phyloP scores from a whole-genome alignment of 208 protist species.

The Trypanosoma scelopori region DNA sequence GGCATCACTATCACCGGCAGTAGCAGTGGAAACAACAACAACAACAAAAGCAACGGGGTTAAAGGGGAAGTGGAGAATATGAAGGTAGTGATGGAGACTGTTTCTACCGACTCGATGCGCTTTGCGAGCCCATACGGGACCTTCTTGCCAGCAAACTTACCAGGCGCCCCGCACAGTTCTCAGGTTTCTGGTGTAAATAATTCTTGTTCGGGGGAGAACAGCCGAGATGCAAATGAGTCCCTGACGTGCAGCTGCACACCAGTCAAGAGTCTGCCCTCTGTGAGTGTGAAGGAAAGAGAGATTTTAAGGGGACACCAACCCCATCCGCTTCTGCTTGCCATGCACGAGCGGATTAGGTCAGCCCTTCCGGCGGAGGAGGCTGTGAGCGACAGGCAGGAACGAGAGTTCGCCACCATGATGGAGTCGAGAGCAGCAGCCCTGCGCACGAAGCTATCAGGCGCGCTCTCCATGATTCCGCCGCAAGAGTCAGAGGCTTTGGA shows the following conservation, averaged over 20 bases:
- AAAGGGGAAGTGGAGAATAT: constrained; percentile 4
- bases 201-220: not conserved
- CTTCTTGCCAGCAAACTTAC: not conserved
- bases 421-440: constrained; percentile 20
- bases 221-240: not conserved
- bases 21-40: not conserved
- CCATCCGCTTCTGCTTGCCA: constrained; percentile 19
- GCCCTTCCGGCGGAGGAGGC: constrained; percentile 17
- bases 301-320: not conserved
- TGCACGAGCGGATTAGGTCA: constrained; percentile 13
- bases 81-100: constrained; percentile 15
- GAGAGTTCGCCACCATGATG: constrained; percentile 29
- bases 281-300: too few relatives aligned
- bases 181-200: not conserved
- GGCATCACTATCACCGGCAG: not conserved
- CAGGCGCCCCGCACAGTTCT: not conserved
- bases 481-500: constrained; percentile 32
- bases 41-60: not conserved
- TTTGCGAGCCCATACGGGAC: constrained; percentile 18
- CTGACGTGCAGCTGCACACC: not conserved
- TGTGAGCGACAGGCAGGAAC: constrained; percentile 14
- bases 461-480: constrained; percentile 19
- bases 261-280: too few relatives aligned
- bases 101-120: constrained; percentile 5
- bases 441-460: constrained; percentile 23